Base-by-base conservation (phyloP, 2,329 filamentous ascomycete species). In the Pezizomycotina sp. region DNA sequence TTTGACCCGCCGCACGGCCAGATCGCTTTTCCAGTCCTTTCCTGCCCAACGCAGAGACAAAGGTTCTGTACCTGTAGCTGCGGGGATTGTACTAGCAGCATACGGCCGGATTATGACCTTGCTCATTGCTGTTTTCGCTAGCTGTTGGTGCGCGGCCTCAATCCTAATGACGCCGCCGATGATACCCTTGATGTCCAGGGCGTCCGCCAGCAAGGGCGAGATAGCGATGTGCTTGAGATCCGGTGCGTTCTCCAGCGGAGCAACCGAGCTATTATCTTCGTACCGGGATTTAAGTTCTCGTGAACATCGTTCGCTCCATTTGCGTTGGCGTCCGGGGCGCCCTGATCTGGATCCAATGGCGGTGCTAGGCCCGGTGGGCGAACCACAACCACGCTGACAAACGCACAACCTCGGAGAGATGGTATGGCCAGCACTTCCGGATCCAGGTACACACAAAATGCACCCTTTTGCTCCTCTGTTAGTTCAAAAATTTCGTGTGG, bases 111-210 rank as follows among this genome's bases (percentile, higher is more conserved):
- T 62, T 49, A 79, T 84, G 39, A 95, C 59, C 4, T 70, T 62
- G 56, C 71, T 70, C 4, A 81, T 62, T 0, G 70, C 64, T 25
- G 69, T 72, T 40, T 72, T 71, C 4, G 74, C 64, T n/a, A 82
- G 60, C 34, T 77, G 78, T 25, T 67, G 61, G 9, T 80, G 72
- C 1, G 86, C 84, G 6, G 79, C 74, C 53, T 95, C 83, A 19
- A 98, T 66, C 43, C 86, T 82, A 37, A 92, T 69, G 26, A 95
- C 71, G 1, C 83, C 81, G 8, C 89, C 89, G 6, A 92, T 78
- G 33, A 92, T 67, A 2, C 72, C 74, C 24, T 70, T 62, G 34
- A 39, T 35, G 20, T 70, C 73, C 14, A 98, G 64, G 1, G 77
- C 69, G 19, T 69, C 68, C 55, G 80, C 92, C 5, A 98, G 62